These are phyloP conservation scores for Fennellomyces sp. DNA, from an alignment of 371 early-diverging fungal genomes.

Conservation along the genomic window DNA sequence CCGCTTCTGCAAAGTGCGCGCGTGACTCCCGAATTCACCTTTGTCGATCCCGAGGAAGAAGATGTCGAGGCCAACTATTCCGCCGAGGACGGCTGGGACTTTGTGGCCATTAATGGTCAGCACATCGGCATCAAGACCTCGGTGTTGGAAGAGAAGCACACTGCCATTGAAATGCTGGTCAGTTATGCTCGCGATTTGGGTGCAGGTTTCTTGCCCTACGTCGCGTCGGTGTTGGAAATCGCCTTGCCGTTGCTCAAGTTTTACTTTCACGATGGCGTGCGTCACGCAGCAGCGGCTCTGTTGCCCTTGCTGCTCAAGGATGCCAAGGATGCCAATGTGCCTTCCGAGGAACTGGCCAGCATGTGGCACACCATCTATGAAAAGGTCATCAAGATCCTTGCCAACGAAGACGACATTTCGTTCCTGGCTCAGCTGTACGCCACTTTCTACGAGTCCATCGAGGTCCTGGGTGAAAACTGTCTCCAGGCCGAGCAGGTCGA, in stretches of 20 bases:
- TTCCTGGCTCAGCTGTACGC: conserved; percentile 78
- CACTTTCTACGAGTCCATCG: conserved; percentile 76
- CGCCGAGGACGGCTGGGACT: conserved; percentile 96
- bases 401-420: conserved; percentile 75
- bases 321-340: conserved; percentile 56
- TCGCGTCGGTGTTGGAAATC: conserved; percentile 78
- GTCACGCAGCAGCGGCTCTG: conserved; percentile 83
- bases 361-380: conserved; percentile 71
- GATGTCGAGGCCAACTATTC: conserved; percentile 85
- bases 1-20: conserved; percentile 86
- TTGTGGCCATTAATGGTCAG: conserved; percentile 85
- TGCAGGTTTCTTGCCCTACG: conserved; percentile 86
- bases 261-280: conserved; percentile 96
- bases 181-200: conserved; percentile 94
- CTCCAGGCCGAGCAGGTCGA: conserved; percentile 67
- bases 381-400: conserved; percentile 72
- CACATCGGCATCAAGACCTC: conserved; percentile 95
- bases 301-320: conserved; percentile 81
- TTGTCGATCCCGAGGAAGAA: conserved; percentile 84
- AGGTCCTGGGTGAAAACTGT: conserved; percentile 68
- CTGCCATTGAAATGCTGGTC: conserved; percentile 96
- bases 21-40: conserved; percentile 91
- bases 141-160: conserved; percentile 94
- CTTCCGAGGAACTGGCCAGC: conserved; percentile 41
- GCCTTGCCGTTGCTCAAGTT: conserved; percentile 91